Conservation (phyloP, 768 basidiomycete species). For the Thelephora aurantiotincta region DNA sequence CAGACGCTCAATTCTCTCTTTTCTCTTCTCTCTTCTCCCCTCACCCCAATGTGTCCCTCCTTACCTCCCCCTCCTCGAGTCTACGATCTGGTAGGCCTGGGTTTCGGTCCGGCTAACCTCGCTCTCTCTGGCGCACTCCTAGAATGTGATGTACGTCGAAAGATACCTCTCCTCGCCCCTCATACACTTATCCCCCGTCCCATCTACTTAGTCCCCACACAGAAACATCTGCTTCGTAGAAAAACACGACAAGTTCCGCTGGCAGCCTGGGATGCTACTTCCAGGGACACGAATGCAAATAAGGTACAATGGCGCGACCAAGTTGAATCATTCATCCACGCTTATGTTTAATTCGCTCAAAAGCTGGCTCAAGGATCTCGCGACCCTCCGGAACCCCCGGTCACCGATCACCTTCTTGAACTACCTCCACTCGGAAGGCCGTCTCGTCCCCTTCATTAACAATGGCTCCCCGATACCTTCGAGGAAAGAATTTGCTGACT, state of each 20-base stretch:
- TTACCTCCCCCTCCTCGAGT: slow-evolving; percentile 1
- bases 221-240: slow-evolving; percentile 31
- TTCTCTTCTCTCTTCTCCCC: slow-evolving; percentile 5
- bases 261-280: slow-evolving; percentile 44
- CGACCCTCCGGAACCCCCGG: slow-evolving; percentile 34
- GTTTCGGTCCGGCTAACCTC: slow-evolving; percentile 40
- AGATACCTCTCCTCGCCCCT: background rate
- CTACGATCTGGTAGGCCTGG: slow-evolving; percentile 35
- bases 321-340: background rate
- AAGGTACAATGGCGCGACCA: slow-evolving; percentile 18
- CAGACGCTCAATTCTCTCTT: slow-evolving; percentile 2
- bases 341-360: background rate
- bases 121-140: slow-evolving; percentile 34
- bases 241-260: slow-evolving; percentile 30
- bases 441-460: slow-evolving; percentile 39
- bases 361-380: slow-evolving; percentile 40
- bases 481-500: slow-evolving; percentile 39
- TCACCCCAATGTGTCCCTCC: slow-evolving; percentile 3
- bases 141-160: slow-evolving; percentile 15
- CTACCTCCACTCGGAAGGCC: slow-evolving; percentile 34
- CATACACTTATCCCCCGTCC: background rate
- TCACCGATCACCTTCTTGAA: slow-evolving; percentile 38
- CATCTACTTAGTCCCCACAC: slow-evolving; percentile 7
- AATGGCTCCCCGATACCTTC: slow-evolving; percentile 35
- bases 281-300: slow-evolving; percentile 41